phyloP scores from a whole-genome alignment of 306 rosid genomes.

The Cicer pinnatifidum region DNA sequence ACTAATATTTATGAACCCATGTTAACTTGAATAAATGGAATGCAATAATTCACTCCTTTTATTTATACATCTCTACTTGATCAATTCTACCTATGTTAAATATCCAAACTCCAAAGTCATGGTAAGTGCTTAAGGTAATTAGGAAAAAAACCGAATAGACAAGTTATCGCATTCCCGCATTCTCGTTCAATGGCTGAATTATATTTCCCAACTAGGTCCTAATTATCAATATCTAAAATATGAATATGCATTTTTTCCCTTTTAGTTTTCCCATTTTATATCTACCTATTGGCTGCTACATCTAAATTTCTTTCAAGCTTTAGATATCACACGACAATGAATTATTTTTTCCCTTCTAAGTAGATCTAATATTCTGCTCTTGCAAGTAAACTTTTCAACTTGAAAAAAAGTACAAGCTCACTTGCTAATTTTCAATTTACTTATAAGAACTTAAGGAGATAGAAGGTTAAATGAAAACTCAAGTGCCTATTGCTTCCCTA shows the following conservation, averaged over 20 bases:
- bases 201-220: background rate
- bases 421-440: background rate
- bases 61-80: background rate
- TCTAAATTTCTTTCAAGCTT: slow-evolving; percentile 6
- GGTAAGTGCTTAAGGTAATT: background rate
- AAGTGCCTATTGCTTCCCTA: background rate
- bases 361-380: background rate
- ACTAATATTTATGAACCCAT: slow-evolving; percentile 8
- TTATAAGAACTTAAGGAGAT: background rate
- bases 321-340: background rate
- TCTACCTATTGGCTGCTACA: background rate
- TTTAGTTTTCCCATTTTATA: background rate
- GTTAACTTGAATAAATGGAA: slow-evolving; percentile 19
- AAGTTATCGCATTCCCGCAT: slow-evolving; percentile 7
- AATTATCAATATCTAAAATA: background rate
- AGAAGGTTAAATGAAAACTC: background rate
- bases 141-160: slow-evolving; percentile 18
- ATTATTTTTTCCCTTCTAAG: background rate
- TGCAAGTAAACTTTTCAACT: background rate
- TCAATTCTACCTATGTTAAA: background rate
- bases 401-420: background rate
- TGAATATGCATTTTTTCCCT: background rate
- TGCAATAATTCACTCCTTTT: background rate
- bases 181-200: background rate
- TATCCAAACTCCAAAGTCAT: background rate